These are phyloP conservation scores for Selenicereus undatus DNA, from an alignment of 148 eudicot genomes.

Conservation along the genomic window DNA sequence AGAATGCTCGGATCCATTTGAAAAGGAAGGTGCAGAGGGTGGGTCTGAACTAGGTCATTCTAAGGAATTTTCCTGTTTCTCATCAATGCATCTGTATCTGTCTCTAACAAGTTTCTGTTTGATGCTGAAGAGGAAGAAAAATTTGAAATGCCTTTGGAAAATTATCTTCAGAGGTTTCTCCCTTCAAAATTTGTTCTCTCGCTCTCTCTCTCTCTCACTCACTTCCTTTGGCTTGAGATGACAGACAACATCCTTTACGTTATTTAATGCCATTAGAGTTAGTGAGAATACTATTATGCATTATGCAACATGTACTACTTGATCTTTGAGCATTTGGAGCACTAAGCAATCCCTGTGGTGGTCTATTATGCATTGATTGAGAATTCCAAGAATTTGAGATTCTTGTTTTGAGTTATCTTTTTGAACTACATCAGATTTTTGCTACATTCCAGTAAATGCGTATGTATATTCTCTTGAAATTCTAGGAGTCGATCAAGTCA, in stretches of 20 bases:
- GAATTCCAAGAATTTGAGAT: background rate
- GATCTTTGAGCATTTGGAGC: background rate
- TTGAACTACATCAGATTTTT: background rate
- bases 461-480: background rate
- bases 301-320: background rate
- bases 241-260: background rate
- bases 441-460: background rate
- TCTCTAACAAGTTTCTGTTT: constrained; percentile 16
- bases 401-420: background rate
- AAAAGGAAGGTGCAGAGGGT: constrained; percentile 92
- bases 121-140: constrained; percentile 95
- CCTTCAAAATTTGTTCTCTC: background rate
- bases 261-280: background rate
- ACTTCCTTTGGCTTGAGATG: background rate
- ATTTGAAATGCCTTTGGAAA: constrained; percentile 97
- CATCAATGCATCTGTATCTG: background rate
- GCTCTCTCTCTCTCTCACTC: too few species aligned
- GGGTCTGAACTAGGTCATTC: too few species aligned
- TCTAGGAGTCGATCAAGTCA: background rate
- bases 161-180: constrained; percentile 78
- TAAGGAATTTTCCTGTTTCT: background rate
- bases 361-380: background rate
- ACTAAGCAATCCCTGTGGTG: background rate
- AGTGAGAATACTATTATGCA: background rate
- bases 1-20: constrained; percentile 70